Evolutionary conservation across 768 basidiomycete genomes (phyloP).

Genomic region (Mycena amicta): DNA sequence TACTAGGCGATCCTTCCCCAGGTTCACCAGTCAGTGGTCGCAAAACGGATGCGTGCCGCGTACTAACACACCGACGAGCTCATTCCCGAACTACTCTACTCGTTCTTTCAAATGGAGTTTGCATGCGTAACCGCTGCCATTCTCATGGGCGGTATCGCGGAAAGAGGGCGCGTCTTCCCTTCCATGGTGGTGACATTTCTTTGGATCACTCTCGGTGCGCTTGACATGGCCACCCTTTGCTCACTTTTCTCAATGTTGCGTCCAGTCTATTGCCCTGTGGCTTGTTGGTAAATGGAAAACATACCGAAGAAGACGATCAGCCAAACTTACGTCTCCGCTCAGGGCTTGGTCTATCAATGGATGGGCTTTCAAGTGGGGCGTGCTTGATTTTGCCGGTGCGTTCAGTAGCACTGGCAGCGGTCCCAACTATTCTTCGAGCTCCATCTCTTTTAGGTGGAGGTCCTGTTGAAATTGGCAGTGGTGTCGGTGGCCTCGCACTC

Average conservation of each 20-base stretch:
- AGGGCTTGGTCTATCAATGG: constrained; percentile 77
- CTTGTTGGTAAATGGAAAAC: constrained; percentile 56
- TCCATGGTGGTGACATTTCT: constrained; percentile 79
- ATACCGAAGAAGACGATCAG: too few relatives aligned
- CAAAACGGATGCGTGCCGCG: not conserved
- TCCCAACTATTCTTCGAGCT: not conserved
- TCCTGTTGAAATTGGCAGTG: constrained; percentile 87
- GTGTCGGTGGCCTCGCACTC: constrained; percentile 83
- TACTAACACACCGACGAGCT: constrained; percentile 33
- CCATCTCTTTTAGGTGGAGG: constrained; percentile 60
- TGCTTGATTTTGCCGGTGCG: constrained; percentile 84
- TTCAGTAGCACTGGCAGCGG: not conserved
- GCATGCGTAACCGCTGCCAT: constrained; percentile 81
- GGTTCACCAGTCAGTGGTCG: constrained; percentile 54
- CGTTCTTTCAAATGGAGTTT: constrained; percentile 88
- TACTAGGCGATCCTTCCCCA: constrained; percentile 71
- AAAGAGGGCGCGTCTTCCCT: constrained; percentile 83
- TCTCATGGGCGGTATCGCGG: constrained; percentile 79
- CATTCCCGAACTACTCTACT: constrained; percentile 82
- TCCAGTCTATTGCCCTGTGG: constrained; percentile 83
- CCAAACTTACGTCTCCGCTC: not conserved
- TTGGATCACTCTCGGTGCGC: constrained; percentile 68
- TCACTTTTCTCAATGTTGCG: not conserved
- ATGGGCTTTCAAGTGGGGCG: constrained; percentile 85
- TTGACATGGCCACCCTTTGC: not conserved